These are phyloP conservation scores for Stropharia rugosoannulata DNA, from an alignment of 768 basidiomycete species.

Conservation along the genomic window DNA sequence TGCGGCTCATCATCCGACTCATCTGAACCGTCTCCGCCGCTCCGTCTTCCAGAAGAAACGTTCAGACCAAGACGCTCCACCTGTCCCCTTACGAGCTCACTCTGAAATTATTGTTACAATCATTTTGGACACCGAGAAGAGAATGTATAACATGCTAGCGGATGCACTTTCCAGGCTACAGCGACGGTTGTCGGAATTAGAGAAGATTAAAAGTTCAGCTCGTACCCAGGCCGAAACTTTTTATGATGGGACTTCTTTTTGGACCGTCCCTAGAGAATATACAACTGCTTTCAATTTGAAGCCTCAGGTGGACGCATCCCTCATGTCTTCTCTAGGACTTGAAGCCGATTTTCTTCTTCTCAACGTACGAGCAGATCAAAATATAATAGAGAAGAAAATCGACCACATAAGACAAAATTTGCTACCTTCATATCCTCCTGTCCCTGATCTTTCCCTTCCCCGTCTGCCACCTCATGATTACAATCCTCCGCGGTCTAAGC, in stretches of 20 bases:
- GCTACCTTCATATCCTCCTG: constrained; percentile 26
- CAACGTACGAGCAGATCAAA: constrained; percentile 1
- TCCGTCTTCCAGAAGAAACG: constrained; percentile 22
- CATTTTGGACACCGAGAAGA: constrained; percentile 20
- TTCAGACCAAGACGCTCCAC: neutral
- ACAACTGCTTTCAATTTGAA: constrained; percentile 3
- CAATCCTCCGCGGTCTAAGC: neutral
- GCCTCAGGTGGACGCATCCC: constrained; percentile 17
- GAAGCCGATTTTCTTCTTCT: constrained; percentile 5
- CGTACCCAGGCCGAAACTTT: neutral
- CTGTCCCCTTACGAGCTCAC: constrained; percentile 2
- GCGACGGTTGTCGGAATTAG: neutral
- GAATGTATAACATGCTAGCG: constrained; percentile 20
- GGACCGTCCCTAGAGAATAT: neutral
- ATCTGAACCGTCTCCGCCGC: constrained; percentile 31
- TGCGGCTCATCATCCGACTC: constrained; percentile 44
- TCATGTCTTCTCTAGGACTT: constrained; percentile 20
- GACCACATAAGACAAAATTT: constrained; percentile 24
- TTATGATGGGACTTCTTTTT: constrained; percentile 1
- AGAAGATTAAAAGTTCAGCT: neutral
- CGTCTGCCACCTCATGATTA: constrained; percentile 7
- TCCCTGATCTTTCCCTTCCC: constrained; percentile 17
- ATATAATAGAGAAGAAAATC: constrained; percentile 23
- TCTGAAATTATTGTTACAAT: constrained; percentile 21
- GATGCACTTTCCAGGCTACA: constrained; percentile 21